Evolutionary conservation across 176 grass and related monocot species (phyloP).

Genomic region (Triticum urartu): DNA sequence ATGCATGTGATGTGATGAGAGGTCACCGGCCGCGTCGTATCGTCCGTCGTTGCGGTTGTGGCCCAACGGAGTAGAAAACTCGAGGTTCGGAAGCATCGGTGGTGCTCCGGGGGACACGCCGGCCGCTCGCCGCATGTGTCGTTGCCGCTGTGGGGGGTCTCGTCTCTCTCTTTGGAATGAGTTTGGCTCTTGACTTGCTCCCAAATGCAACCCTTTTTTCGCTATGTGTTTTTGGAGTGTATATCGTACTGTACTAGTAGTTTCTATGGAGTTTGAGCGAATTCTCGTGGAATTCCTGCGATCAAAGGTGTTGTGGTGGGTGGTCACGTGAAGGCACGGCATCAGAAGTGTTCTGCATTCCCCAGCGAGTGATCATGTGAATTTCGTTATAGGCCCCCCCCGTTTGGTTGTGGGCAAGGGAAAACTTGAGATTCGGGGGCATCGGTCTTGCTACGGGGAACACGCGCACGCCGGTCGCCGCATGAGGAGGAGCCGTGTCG

Average conservation of each 20-base stretch:
- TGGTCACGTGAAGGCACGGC: no score
- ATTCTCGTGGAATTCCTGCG: not conserved
- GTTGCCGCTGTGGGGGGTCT: constrained; percentile 1
- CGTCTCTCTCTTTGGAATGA: no score
- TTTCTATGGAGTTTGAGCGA: not conserved
- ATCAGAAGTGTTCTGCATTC: no score
- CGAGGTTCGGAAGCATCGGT: not conserved
- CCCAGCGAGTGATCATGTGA: no score
- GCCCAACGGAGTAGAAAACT: not conserved
- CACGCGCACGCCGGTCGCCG: not conserved
- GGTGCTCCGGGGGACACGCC: constrained; percentile 27
- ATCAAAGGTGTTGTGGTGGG: not conserved
- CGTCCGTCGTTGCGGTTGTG: constrained; percentile 6
- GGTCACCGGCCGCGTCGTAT: not conserved
- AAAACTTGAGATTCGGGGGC: not conserved
- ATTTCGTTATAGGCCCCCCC: no score
- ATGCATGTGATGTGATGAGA: not conserved
- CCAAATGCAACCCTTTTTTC: not conserved
- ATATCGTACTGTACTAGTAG: no score
- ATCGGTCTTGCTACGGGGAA: not conserved
- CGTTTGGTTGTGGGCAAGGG: no score
- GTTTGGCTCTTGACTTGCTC: not conserved
- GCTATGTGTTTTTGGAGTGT: not conserved
- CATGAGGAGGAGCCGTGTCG: no score
- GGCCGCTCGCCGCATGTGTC: constrained; percentile 20